Conservation (phyloP, 2,329 filamentous ascomycete genomes). For the Eutypella sp. region DNA sequence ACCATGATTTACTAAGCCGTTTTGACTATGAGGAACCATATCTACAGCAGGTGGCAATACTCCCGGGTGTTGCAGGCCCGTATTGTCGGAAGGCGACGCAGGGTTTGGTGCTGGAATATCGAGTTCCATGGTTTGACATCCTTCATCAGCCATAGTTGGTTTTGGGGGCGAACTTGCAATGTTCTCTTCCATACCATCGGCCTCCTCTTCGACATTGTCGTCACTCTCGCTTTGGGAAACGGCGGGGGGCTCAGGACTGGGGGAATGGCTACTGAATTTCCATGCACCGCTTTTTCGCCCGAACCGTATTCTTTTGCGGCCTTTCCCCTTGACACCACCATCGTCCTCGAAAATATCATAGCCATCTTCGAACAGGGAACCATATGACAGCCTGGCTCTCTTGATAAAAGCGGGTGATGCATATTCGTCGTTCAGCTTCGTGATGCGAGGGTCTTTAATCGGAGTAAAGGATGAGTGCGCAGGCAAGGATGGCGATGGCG, state of each 20-base stretch:
- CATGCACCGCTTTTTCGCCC: constrained; percentile 63
- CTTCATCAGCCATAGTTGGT: constrained; percentile 32
- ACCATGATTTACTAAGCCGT: constrained; percentile 13
- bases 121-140: constrained; percentile 34
- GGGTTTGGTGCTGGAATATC: constrained; percentile 17
- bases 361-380: constrained; percentile 57
- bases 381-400: constrained; percentile 63
- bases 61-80: neutral
- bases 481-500: neutral
- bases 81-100: constrained; percentile 3
- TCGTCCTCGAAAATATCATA: constrained; percentile 70
- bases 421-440: constrained; percentile 48
- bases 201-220: constrained; percentile 3
- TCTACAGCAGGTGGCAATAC: constrained; percentile 3
- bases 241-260: constrained; percentile 54
- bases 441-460: constrained; percentile 30
- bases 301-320: constrained; percentile 67
- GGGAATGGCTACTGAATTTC: constrained; percentile 68
- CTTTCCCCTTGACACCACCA: constrained; percentile 52
- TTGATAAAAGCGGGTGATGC: constrained; percentile 78
- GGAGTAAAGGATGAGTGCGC: constrained; percentile 11
- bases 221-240: constrained; percentile 2
- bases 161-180: constrained; percentile 10
- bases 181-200: constrained; percentile 13
- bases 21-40: neutral